These are phyloP conservation scores for Fistulinella cinereoalba DNA, from an alignment of 1,284 basidiomycete genomes.

Conservation along the genomic window DNA sequence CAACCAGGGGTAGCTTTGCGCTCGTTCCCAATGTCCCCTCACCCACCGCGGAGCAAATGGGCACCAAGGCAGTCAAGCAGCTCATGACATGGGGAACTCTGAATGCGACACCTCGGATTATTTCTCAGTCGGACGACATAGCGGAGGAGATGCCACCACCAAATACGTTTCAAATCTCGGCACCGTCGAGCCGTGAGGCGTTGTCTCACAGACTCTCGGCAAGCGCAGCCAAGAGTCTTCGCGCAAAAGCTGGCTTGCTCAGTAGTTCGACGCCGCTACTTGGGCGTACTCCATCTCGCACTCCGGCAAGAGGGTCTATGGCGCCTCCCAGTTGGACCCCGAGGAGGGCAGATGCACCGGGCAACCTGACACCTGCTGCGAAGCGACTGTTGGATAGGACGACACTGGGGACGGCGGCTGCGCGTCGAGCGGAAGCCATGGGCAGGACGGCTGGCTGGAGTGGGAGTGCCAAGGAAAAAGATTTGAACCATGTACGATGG, in stretches of 20 bases:
- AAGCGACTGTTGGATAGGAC: conserved; percentile 70
- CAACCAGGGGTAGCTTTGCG: conserved; percentile 57
- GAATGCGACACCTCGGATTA: conserved; percentile 79
- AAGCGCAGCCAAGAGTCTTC: conserved; percentile 65
- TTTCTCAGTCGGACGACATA: conserved; percentile 64
- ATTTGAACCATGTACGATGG: conserved; percentile 68
- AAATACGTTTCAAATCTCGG: conserved; percentile 71
- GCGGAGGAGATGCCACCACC: conserved; percentile 44
- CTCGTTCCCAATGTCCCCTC: conserved; percentile 85
- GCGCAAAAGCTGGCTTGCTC: conserved; percentile 64
- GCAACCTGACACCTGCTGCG: conserved; percentile 80
- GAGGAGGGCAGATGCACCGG: conserved; percentile 58
- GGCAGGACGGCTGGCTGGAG: conserved; percentile 58
- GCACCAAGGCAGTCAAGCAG: conserved; percentile 73
- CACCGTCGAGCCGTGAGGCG: conserved; percentile 69
- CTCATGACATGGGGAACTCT: conserved; percentile 94
- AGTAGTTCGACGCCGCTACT: conserved; percentile 41
- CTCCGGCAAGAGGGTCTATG: conserved; percentile 49
- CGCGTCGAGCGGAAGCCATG: conserved; percentile 68
- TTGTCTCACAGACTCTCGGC: conserved; percentile 77
- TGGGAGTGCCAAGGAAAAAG: conserved; percentile 48
- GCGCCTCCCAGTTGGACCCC: conserved; percentile 70
- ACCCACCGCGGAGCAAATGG: conserved; percentile 77
- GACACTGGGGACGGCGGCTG: conserved; percentile 56
- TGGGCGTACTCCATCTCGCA: conserved; percentile 28